These are phyloP conservation scores for Combretum micranthum DNA, from an alignment of 345 rosid species.

Conservation along the genomic window DNA sequence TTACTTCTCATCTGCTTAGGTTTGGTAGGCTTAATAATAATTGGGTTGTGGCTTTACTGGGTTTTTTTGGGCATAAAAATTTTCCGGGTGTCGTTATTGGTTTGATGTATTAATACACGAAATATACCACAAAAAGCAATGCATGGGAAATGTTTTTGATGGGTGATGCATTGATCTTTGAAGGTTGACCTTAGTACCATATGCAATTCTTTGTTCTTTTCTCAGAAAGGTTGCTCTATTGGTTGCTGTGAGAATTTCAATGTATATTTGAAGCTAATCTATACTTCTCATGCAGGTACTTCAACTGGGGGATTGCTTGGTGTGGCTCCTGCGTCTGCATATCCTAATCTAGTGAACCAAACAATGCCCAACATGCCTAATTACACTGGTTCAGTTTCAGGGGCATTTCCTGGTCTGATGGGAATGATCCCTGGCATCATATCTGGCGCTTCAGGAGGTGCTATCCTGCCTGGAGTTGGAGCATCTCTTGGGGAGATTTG, in stretches of 20 bases:
- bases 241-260: neutral
- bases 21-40: too few relatives aligned
- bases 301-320: slow-evolving; percentile 70
- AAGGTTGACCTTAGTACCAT: too few relatives aligned
- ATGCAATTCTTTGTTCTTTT: too few relatives aligned
- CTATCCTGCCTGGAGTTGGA: slow-evolving; percentile 88
- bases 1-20: too few relatives aligned
- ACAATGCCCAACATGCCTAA: slow-evolving; percentile 99
- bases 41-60: too few relatives aligned
- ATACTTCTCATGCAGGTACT: slow-evolving; percentile 38
- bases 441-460: slow-evolving; percentile 91
- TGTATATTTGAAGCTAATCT: neutral
- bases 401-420: slow-evolving; percentile 82
- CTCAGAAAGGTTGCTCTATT: too few relatives aligned
- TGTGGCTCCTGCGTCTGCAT: slow-evolving; percentile 62
- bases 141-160: too few relatives aligned
- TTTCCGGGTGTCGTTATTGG: too few relatives aligned
- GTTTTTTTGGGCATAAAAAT: too few relatives aligned
- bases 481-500: slow-evolving; percentile 97
- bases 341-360: slow-evolving; percentile 75
- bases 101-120: too few relatives aligned
- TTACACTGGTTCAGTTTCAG: slow-evolving; percentile 92
- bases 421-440: slow-evolving; percentile 96
- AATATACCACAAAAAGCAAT: too few relatives aligned
- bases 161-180: too few relatives aligned